Base-by-base conservation (phyloP, 441 rosid genomes). In the Gossypium davidsonii region DNA sequence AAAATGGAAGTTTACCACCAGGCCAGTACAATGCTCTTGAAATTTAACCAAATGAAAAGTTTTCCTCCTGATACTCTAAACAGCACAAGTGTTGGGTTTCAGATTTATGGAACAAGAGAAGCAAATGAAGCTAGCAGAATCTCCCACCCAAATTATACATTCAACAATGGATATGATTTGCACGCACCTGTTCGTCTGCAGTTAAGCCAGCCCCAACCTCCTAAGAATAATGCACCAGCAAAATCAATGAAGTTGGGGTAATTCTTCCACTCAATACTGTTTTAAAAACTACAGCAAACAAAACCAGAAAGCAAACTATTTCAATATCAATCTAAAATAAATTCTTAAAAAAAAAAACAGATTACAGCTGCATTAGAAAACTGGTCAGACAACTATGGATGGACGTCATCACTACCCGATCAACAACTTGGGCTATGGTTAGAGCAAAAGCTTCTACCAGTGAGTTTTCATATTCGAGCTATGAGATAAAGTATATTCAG, bases 181-280 rank as follows among this genome's bases (percentile, higher is more conserved):
- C 83, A 76, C 57, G 80, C 74, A 67, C 81, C 87, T 31, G 71
- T 79, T 9, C 79, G 59, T 68, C 92, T 91, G 85, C 88, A 89
- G 75, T 78, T 88, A 68, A 84, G 85, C 82, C 89, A 85, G 77
- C 88, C 92, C 76, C 87, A 79, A 44, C 83, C 86, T 59, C 81
- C 55, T 12, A 84, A 51, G 75, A 85, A 77, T 49, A 81, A 83
- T 28, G 66, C 76, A 70, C 56, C 73, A 23, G 61, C 78, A 77
- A 80, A 78, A 77, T 39, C 88, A 57, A 84, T 80, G 57, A 73
- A 81, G 53, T 58, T 87, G 62, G 87, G 93, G 97, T 91, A 84
- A 77, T 67, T 25, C 69, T 55, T 44, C 56, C 59, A 76, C 56
- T 66, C 17, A 70, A 23, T 26, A 64, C 49, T 51, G 48, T 26